Conservation (phyloP, 495 filamentous ascomycete genomes). For the Xylaria bambusicola region DNA sequence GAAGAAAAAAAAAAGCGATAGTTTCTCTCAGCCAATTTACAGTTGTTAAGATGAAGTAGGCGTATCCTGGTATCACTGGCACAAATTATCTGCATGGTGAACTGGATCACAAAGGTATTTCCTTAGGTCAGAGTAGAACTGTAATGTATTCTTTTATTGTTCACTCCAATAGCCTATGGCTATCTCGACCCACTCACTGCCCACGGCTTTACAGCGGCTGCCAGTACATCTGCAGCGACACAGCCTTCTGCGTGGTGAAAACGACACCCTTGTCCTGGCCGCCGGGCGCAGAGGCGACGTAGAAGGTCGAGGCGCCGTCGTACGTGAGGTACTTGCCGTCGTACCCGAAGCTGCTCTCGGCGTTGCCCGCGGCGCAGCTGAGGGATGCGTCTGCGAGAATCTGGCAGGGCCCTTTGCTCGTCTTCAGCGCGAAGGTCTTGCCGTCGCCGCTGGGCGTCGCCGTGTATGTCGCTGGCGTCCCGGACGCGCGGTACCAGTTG, state of each 20-base stretch:
- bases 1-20: background rate
- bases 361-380: constrained; percentile 52
- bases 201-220: constrained; percentile 17
- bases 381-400: constrained; percentile 47
- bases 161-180: too few species aligned
- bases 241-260: constrained; percentile 29
- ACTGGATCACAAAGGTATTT: too few species aligned
- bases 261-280: constrained; percentile 47
- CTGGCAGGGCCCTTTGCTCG: constrained; percentile 61
- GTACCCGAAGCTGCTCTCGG: constrained; percentile 44
- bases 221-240: constrained; percentile 29
- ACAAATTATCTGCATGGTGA: too few species aligned
- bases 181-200: too few species aligned
- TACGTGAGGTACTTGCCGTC: constrained; percentile 44
- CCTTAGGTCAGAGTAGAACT: too few species aligned
- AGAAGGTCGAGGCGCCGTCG: constrained; percentile 55
- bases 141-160: too few species aligned
- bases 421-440: constrained; percentile 59
- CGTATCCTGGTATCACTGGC: too few species aligned
- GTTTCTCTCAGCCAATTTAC: too few species aligned
- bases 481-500: constrained; percentile 63
- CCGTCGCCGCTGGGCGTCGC: constrained; percentile 39
- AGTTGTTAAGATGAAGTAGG: too few species aligned
- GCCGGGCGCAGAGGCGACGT: constrained; percentile 58
- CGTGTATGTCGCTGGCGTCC: constrained; percentile 71